Evolutionary conservation across 1,284 basidiomycete genomes (phyloP).

Genomic region (Ustilago crameri): DNA sequence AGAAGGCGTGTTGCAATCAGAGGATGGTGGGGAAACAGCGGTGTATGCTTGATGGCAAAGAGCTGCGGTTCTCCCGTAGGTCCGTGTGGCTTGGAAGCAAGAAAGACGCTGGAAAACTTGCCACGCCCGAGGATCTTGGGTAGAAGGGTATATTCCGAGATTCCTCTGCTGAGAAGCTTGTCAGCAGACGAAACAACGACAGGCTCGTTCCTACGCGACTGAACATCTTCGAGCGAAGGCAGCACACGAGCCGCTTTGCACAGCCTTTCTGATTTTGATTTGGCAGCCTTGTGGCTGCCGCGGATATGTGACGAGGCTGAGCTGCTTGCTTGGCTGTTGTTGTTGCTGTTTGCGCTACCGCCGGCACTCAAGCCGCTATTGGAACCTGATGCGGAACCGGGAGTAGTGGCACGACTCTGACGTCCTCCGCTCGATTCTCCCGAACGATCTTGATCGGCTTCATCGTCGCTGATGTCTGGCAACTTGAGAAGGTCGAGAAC

Average conservation of each 20-base stretch:
- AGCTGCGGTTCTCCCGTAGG: slow-evolving; percentile 54
- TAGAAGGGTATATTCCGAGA: slow-evolving; percentile 67
- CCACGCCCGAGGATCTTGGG: slow-evolving; percentile 65
- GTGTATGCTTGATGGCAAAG: slow-evolving; percentile 73
- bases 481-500: slow-evolving; percentile 57
- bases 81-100: slow-evolving; percentile 59
- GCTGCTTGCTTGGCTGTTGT: slow-evolving; percentile 12
- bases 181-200: slow-evolving; percentile 59
- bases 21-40: slow-evolving; percentile 73
- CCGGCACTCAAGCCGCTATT: slow-evolving; percentile 9
- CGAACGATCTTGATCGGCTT: slow-evolving; percentile 19
- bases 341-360: slow-evolving; percentile 9
- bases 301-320: slow-evolving; percentile 24
- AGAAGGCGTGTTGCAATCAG: slow-evolving; percentile 72
- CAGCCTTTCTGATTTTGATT: slow-evolving; percentile 12
- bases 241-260: slow-evolving; percentile 38
- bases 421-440: slow-evolving; percentile 6
- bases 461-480: slow-evolving; percentile 30
- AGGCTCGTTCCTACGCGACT: slow-evolving; percentile 27
- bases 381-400: slow-evolving; percentile 30
- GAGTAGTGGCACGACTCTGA: slow-evolving; percentile 27
- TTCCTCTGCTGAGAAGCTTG: slow-evolving; percentile 62
- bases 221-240: slow-evolving; percentile 37
- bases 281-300: slow-evolving; percentile 9
- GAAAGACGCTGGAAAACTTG: slow-evolving; percentile 67